Conservation (phyloP, 148 eudicot species). For the Persicaria tinctoria region DNA sequence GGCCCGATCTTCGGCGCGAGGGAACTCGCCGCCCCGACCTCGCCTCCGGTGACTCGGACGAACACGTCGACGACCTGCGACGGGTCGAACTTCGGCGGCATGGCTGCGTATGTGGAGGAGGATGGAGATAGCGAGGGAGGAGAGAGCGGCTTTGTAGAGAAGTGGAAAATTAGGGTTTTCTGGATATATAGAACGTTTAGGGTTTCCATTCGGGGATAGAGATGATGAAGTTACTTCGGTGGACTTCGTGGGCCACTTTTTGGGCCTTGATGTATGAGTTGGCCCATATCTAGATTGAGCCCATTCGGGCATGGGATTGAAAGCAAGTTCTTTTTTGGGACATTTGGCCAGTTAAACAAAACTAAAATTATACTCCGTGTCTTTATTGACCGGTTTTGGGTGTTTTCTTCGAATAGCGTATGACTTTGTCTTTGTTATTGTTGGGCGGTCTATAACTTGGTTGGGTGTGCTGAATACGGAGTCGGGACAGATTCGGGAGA, state of each 20-base stretch:
- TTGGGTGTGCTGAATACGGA: too few species aligned
- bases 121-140: slow-evolving; percentile 1
- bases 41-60: slow-evolving; percentile 75
- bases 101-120: slow-evolving; percentile 8
- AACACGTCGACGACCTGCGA: slow-evolving; percentile 57
- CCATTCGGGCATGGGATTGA: too few species aligned
- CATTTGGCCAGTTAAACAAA: too few species aligned
- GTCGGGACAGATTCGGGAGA: too few species aligned
- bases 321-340: too few species aligned
- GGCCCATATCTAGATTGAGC: too few species aligned
- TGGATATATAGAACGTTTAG: not conserved
- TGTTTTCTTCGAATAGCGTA: too few species aligned
- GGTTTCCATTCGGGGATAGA: not conserved
- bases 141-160: slow-evolving; percentile 7
- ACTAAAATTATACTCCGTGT: too few species aligned
- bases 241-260: not conserved
- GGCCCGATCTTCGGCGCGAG: slow-evolving; percentile 80
- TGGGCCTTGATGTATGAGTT: too few species aligned
- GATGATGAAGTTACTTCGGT: not conserved
- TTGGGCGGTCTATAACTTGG: too few species aligned
- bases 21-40: slow-evolving; percentile 64
- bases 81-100: slow-evolving; percentile 78
- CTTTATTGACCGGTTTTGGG: too few species aligned
- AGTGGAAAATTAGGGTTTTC: not conserved
- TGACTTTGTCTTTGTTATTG: too few species aligned